These are phyloP conservation scores for Cladophialophora carrionii DNA, from an alignment of 2,329 filamentous ascomycete genomes.

Conservation along the genomic window DNA sequence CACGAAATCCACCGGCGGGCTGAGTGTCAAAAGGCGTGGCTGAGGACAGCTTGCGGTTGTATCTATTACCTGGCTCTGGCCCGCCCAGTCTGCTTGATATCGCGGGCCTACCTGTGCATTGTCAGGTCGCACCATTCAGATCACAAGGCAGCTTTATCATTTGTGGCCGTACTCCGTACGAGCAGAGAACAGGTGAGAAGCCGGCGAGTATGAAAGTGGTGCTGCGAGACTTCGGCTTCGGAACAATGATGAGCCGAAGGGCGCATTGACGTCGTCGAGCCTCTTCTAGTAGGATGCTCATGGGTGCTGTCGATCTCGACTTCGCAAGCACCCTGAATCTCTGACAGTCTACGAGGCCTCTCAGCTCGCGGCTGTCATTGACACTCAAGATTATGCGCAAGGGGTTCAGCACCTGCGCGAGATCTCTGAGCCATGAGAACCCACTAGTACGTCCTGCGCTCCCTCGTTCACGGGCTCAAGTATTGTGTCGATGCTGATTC, in stretches of 20 bases:
- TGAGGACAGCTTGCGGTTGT: not conserved
- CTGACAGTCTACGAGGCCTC: not conserved
- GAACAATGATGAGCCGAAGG: not conserved
- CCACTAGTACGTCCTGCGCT: constrained; percentile 65
- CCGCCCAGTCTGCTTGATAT: not conserved
- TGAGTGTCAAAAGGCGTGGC: too few species aligned
- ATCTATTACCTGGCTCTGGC: not conserved
- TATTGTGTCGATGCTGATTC: not conserved
- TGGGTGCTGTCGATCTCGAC: not conserved
- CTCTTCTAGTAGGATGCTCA: too few species aligned
- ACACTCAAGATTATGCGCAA: constrained; percentile 35
- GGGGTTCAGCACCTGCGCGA: constrained; percentile 38
- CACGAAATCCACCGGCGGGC: too few species aligned
- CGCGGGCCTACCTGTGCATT: not conserved
- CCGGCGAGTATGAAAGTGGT: not conserved
- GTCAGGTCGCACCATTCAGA: not conserved
- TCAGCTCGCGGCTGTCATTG: not conserved
- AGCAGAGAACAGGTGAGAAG: not conserved
- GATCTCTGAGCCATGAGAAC: constrained; percentile 70
- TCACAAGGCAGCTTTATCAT: not conserved
- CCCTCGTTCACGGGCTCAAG: not conserved
- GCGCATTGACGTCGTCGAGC: not conserved
- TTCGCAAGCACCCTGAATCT: not conserved
- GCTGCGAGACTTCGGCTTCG: not conserved
- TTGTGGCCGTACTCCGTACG: too few species aligned